Evolutionary conservation across 345 rosid species (phyloP).

Genomic region (Boechera divaricarpa): DNA sequence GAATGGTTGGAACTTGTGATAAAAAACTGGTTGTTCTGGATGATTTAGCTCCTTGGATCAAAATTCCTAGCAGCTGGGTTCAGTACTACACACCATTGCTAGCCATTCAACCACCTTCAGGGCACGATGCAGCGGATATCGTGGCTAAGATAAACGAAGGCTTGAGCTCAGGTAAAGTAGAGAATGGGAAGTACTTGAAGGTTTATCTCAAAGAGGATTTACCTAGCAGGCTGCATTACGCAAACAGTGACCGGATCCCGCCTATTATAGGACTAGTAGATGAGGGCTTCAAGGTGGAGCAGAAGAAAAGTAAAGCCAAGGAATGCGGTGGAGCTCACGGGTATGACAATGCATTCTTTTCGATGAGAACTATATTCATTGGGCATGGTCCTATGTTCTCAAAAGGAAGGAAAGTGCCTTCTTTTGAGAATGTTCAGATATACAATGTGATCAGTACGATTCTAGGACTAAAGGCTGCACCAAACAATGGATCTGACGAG

Average conservation of each 20-base stretch:
- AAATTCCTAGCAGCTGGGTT: slow-evolving; percentile 73
- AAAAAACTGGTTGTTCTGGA: slow-evolving; percentile 71
- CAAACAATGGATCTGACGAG: slow-evolving; percentile 74
- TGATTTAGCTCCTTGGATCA: slow-evolving; percentile 78
- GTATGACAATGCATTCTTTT: slow-evolving; percentile 85
- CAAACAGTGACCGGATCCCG: slow-evolving; percentile 67
- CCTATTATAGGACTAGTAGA: slow-evolving; percentile 78
- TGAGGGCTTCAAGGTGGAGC: slow-evolving; percentile 85
- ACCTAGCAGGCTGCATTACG: slow-evolving; percentile 82
- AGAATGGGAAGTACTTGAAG: slow-evolving; percentile 73
- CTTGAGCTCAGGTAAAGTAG: slow-evolving; percentile 69
- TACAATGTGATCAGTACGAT: slow-evolving; percentile 85
- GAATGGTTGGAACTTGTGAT: slow-evolving; percentile 97
- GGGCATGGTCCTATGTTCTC: slow-evolving; percentile 91
- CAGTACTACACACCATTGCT: slow-evolving; percentile 70
- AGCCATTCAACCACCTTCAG: slow-evolving; percentile 71
- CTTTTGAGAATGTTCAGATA: slow-evolving; percentile 93
- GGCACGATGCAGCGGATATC: slow-evolving; percentile 50
- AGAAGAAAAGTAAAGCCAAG: slow-evolving; percentile 52
- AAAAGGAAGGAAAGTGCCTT: slow-evolving; percentile 78
- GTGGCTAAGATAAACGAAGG: slow-evolving; percentile 89
- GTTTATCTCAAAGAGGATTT: slow-evolving; percentile 85
- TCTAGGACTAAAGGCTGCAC: slow-evolving; percentile 72
- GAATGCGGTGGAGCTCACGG: slow-evolving; percentile 98
- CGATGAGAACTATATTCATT: slow-evolving; percentile 91